Percentiles rank a stretch among this genome's conserved stretches.
Evolutionary conservation across 176 grass and related monocot genomes (phyloP).

Genomic region (Carex cristatella): DNA sequence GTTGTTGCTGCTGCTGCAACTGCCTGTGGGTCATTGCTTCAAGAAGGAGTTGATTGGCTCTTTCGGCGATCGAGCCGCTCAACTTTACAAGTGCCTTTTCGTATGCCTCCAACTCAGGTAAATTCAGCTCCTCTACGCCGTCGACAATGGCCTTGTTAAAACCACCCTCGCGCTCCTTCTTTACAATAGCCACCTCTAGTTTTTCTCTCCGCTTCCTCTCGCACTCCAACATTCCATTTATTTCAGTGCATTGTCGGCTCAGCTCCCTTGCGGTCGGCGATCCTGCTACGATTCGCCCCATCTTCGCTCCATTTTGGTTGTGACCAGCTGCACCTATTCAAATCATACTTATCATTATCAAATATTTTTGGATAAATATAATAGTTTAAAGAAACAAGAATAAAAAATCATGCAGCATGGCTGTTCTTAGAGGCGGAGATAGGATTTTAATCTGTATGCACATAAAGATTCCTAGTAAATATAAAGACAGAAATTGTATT

Average conservation of each 20-base stretch:
- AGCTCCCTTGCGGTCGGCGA: conserved; percentile 15
- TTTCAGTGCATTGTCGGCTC: conserved; percentile 31
- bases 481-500: too few species aligned
- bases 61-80: conserved; percentile 12
- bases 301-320: conserved; percentile 7
- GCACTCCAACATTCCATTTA: conserved; percentile 9
- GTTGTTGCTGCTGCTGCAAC: conserved; percentile 10
- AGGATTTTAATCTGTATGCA: too few species aligned
- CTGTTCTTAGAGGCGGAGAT: too few species aligned
- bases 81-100: conserved; percentile 25
- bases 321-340: not conserved
- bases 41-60: conserved; percentile 25
- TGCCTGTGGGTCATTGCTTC: conserved; percentile 24
- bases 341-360: not conserved
- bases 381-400: too few species aligned
- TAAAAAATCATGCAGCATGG: too few species aligned
- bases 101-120: conserved; percentile 24
- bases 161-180: conserved; percentile 17
- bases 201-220: conserved; percentile 26
- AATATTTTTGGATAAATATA: too few species aligned
- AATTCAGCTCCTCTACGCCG: conserved; percentile 12
- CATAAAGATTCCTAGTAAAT: too few species aligned
- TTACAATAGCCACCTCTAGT: conserved; percentile 20
- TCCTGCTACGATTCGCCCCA: not conserved
- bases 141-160: conserved; percentile 24